Base-by-base conservation (phyloP, 2,329 filamentous ascomycete genomes). In the Knufia fluminis region DNA sequence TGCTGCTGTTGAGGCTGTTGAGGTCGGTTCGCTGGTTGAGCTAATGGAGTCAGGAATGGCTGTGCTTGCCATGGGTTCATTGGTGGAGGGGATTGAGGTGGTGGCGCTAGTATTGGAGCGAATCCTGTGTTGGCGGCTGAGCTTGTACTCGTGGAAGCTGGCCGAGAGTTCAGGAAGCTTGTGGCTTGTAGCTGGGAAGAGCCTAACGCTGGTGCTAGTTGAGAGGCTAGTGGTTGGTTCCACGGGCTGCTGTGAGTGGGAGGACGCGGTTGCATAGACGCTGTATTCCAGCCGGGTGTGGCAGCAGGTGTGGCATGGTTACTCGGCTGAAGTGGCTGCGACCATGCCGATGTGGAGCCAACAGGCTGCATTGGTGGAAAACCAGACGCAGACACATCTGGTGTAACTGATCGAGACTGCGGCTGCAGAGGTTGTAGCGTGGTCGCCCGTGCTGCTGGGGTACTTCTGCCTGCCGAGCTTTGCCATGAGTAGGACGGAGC, bases 161-260 rank as follows among this genome's bases (percentile, higher is more conserved):
- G 78, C 1, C 77, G 80, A 23, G 81, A 74, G 0, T 77, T 79
- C 41, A 79, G 67, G 62, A 75, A 80, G 16, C 44, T 48, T 51
- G 59, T 50, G 38, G 44, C 42, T 9, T 60, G 61, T 20, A 61
- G 59, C 35, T 22, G 35, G 20, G 24, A 38, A 8, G 33, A 35
- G 19, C n/a, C n/a, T 22, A 19, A 14, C 20, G 45, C 20, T 22
- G 22, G 20, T 31, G 45, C 20, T 23, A 3, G 19, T 40, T 48
- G 45, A 16, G 45, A 31, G n/a, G 20, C 19, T 14, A 48, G 23
- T 17, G 48, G 7, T 16, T 44, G 39, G 20, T 12, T 46, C 48
- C 48, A 50, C 28, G 35, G 3, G 20, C 28, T 48, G 16, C 22
- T 43, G 12, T 47, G 53, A 8, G 47, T 36, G 35, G 57, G 55